Evolutionary conservation across 2,329 filamentous ascomycete species (phyloP).

Genomic region (Trichoderma aggressivum): DNA sequence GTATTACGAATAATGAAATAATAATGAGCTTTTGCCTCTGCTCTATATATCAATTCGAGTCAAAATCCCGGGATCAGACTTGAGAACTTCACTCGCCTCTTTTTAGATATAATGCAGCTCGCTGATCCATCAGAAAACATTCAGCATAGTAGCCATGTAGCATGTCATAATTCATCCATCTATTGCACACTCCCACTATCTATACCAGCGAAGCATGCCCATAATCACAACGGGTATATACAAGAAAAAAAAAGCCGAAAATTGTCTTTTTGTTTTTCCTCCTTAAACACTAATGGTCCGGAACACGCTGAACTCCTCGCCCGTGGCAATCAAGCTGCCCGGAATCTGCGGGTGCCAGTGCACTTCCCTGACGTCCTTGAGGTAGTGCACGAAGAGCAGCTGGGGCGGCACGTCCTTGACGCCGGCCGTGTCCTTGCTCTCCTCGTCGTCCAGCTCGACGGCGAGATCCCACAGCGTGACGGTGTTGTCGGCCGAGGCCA

Average conservation of each 20-base stretch:
- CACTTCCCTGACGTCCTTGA: slow-evolving; percentile 89
- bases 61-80: neutral
- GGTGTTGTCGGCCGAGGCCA: slow-evolving; percentile 89
- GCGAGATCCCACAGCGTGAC: slow-evolving; percentile 95
- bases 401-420: slow-evolving; percentile 90
- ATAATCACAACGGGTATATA: slow-evolving; percentile 18
- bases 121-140: neutral
- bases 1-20: neutral
- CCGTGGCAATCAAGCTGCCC: slow-evolving; percentile 83
- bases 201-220: slow-evolving; percentile 14
- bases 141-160: neutral
- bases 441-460: slow-evolving; percentile 94
- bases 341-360: slow-evolving; percentile 98
- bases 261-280: neutral
- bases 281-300: slow-evolving; percentile 74
- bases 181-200: slow-evolving; percentile 13
- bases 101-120: neutral
- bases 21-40: neutral
- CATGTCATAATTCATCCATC: slow-evolving; percentile 15
- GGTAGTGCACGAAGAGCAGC: slow-evolving; percentile 93
- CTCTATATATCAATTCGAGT: neutral
- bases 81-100: neutral
- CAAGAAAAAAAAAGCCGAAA: neutral
- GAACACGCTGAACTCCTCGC: slow-evolving; percentile 82
- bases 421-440: slow-evolving; percentile 84